These are phyloP conservation scores for Nemophila menziesii DNA, from an alignment of 257 asterid genomes.

Conservation along the genomic window DNA sequence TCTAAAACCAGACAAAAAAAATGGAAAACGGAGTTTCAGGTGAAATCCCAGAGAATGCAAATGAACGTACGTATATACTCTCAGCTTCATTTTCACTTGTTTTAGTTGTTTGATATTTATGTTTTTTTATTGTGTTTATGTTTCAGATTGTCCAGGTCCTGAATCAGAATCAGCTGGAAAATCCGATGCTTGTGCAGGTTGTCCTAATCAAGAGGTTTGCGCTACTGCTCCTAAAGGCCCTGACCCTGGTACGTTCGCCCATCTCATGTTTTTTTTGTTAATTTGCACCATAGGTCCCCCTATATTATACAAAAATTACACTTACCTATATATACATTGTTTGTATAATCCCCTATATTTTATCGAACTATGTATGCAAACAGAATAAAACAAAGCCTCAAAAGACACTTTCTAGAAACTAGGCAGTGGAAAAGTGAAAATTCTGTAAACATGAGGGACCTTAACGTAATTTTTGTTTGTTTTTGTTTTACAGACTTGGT, in stretches of 20 bases:
- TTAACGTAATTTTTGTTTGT: background rate
- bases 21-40: slow-evolving; percentile 26
- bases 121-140: background rate
- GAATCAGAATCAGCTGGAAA: slow-evolving; percentile 81
- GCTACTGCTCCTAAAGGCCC: slow-evolving; percentile 98
- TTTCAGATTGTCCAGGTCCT: slow-evolving; percentile 83
- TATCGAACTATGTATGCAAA: too few species aligned
- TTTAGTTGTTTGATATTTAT: background rate
- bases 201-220: slow-evolving; percentile 86
- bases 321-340: too few species aligned
- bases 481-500: slow-evolving; percentile 45
- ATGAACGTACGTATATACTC: slow-evolving; percentile 36
- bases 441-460: too few species aligned
- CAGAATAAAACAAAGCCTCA: too few species aligned
- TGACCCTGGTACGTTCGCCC: slow-evolving; percentile 46
- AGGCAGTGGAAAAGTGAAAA: too few species aligned
- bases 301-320: too few species aligned
- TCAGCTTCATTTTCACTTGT: background rate
- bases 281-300: background rate
- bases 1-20: too few species aligned
- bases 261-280: background rate
- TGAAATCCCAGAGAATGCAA: slow-evolving; percentile 54
- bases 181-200: slow-evolving; percentile 66
- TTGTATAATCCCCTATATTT: too few species aligned
- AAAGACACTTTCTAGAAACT: too few species aligned